Evolutionary conservation across 495 filamentous ascomycete genomes (phyloP).

Genomic region (Talaromyces proteolyticus): DNA sequence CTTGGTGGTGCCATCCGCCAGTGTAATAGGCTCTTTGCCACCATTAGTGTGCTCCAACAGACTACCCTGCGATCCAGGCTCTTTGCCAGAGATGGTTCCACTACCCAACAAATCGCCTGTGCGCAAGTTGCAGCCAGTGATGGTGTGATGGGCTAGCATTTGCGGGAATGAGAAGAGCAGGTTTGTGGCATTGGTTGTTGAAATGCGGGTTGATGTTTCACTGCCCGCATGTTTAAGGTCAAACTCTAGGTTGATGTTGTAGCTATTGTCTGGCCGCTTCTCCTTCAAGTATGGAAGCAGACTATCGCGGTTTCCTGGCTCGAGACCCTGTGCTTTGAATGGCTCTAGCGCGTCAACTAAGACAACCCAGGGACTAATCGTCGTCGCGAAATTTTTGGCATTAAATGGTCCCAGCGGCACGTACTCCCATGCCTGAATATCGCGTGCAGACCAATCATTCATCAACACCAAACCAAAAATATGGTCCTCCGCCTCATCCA

Average conservation of each 20-base stretch:
- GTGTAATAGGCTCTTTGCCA: conserved; percentile 58
- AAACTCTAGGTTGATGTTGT: conserved; percentile 70
- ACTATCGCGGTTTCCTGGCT: conserved; percentile 51
- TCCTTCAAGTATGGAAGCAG: conserved; percentile 69
- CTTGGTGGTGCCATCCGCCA: conserved; percentile 59
- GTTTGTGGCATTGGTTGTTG: conserved; percentile 58
- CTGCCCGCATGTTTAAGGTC: conserved; percentile 64
- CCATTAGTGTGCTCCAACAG: conserved; percentile 72
- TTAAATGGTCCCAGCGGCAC: conserved; percentile 83
- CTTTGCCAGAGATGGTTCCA: conserved; percentile 81
- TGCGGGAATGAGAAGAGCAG: conserved; percentile 90
- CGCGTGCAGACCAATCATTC: conserved; percentile 93
- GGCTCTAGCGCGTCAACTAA: conserved; percentile 77
- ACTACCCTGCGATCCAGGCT: conserved; percentile 57
- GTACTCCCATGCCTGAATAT: conserved; percentile 91
- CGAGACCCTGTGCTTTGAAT: conserved; percentile 51
- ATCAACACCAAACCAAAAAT: conserved; percentile 86
- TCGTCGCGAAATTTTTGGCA: conserved; percentile 89
- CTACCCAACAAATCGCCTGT: conserved; percentile 82
- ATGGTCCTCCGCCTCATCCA: conserved; percentile 65
- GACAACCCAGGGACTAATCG: conserved; percentile 85
- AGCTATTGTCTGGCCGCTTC: conserved; percentile 53
- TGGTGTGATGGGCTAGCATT: conserved; percentile 89
- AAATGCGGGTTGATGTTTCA: conserved; percentile 51
- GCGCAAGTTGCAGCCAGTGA: conserved; percentile 77